Percentiles rank a stretch among this genome's conserved stretches.
phyloP scores from a whole-genome alignment of 2,329 filamentous ascomycete genomes.

The Sclerotinia minor region DNA sequence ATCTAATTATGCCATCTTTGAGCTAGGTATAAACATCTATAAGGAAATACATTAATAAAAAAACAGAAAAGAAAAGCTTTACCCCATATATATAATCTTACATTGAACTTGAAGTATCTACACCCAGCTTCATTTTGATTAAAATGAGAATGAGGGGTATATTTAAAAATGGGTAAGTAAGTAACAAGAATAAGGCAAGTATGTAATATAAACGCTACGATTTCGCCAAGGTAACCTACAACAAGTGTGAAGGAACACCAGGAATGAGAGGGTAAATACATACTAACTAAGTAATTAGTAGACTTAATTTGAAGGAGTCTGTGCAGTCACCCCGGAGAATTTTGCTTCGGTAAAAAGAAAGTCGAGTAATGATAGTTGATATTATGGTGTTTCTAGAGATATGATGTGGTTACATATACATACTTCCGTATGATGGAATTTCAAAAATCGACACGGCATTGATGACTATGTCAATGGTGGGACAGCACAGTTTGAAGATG shows the following conservation, averaged over 20 bases:
- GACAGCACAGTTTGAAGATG: neutral
- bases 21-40: too few species aligned
- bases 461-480: neutral
- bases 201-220: neutral
- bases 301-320: neutral
- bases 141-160: neutral
- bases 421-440: too few species aligned
- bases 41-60: neutral
- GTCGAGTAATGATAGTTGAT: neutral
- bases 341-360: neutral
- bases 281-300: too few species aligned
- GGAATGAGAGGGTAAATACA: neutral
- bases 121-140: neutral
- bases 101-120: neutral
- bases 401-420: neutral
- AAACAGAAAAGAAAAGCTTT: neutral
- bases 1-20: too few species aligned
- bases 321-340: neutral
- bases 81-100: too few species aligned
- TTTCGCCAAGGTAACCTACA: too few species aligned
- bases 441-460: neutral
- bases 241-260: neutral
- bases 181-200: too few species aligned
- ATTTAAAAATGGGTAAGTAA: constrained; percentile 1
- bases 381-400: neutral